Percentiles rank a stretch among this genome's conserved stretches.
Evolutionary conservation across 257 asterid genomes (phyloP).

Genomic region (Fraxinus excelsior): DNA sequence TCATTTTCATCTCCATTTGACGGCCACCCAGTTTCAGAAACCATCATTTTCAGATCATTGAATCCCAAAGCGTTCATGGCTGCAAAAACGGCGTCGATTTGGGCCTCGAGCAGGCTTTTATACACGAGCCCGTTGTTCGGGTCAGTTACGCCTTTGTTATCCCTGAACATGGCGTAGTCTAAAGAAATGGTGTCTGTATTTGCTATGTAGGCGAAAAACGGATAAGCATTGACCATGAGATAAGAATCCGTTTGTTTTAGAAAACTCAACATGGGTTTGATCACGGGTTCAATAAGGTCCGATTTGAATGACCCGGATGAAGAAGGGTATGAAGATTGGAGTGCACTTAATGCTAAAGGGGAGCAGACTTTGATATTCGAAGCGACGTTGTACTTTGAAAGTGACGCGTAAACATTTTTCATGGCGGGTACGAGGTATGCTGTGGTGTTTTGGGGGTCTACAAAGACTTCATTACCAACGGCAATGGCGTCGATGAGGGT

Average conservation of each 20-base stretch:
- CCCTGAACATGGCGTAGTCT: constrained; percentile 55
- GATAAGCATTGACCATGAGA: constrained; percentile 69
- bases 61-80: constrained; percentile 49
- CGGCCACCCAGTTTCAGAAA: constrained; percentile 86
- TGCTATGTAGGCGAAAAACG: constrained; percentile 59
- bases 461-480: constrained; percentile 78
- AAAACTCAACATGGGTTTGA: constrained; percentile 65
- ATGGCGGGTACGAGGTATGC: constrained; percentile 62
- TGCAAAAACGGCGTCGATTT: constrained; percentile 69
- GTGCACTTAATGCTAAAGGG: constrained; percentile 63
- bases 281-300: constrained; percentile 58
- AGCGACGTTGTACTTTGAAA: constrained; percentile 36
- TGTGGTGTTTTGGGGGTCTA: constrained; percentile 57
- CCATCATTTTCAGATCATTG: constrained; percentile 42
- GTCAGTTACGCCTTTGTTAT: constrained; percentile 45
- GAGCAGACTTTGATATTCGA: constrained; percentile 51
- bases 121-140: constrained; percentile 62
- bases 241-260: constrained; percentile 54
- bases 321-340: constrained; percentile 61
- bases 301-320: constrained; percentile 64
- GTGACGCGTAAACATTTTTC: constrained; percentile 55
- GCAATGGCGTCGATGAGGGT: constrained; percentile 62
- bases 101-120: constrained; percentile 65
- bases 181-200: constrained; percentile 55
- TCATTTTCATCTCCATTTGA: constrained; percentile 64